phyloP scores from a whole-genome alignment of 2,329 filamentous ascomycete genomes.

The Didymella pomorum region DNA sequence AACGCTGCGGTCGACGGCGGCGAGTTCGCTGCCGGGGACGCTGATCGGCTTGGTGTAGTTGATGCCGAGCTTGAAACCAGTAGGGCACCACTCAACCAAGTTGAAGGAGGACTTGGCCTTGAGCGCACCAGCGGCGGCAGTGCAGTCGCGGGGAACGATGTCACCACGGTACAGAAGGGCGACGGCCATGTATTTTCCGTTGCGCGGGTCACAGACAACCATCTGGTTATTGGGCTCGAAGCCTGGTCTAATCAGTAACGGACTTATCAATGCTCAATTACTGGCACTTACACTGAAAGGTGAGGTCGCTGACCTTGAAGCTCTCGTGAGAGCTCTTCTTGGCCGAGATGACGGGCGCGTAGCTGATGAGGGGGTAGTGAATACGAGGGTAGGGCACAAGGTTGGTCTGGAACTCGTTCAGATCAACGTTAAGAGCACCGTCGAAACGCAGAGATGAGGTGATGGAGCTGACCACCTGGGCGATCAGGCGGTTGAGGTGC shows the following conservation, averaged over 20 bases:
- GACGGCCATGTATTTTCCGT: conserved; percentile 80
- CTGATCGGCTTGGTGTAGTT: conserved; percentile 82
- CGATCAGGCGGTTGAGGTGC: conserved; percentile 76
- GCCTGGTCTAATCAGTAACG: conserved; percentile 57
- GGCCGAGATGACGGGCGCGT: conserved; percentile 74
- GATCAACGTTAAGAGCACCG: conserved; percentile 75
- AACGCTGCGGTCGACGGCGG: conserved; percentile 96
- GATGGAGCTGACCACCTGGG: conserved; percentile 77
- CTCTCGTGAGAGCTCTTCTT: conserved; percentile 84
- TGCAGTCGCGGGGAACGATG: conserved; percentile 74
- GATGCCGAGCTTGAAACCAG: conserved; percentile 78
- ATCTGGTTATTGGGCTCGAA: conserved; percentile 83
- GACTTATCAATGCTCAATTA: neutral
- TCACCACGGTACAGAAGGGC: conserved; percentile 76
- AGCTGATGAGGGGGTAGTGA: conserved; percentile 77
- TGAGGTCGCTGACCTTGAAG: conserved; percentile 83
- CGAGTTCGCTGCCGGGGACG: conserved; percentile 95
- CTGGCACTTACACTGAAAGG: conserved; percentile 68
- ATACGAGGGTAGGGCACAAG: conserved; percentile 77
- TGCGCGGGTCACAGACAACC: conserved; percentile 77
- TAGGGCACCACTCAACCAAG: conserved; percentile 78
- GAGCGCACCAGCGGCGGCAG: conserved; percentile 69
- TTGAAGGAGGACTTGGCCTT: conserved; percentile 78
- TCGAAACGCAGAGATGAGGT: conserved; percentile 77
- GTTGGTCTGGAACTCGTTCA: conserved; percentile 82